These are phyloP conservation scores for Agaricus sinodeliciosus DNA, from an alignment of 768 basidiomycete genomes.

Conservation along the genomic window DNA sequence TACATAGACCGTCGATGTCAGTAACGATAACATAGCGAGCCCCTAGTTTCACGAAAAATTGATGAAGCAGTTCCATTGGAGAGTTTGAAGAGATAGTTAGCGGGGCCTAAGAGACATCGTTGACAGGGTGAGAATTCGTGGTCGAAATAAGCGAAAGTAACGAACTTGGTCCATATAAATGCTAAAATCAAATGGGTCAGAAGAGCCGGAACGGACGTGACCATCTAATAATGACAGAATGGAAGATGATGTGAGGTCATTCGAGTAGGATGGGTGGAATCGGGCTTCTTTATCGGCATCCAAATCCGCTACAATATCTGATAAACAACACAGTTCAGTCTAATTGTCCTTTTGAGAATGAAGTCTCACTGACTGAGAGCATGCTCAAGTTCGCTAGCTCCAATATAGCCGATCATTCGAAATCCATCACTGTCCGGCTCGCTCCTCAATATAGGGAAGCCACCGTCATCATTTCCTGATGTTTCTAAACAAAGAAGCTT, in stretches of 20 bases:
- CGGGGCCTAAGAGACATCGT: slow-evolving; percentile 54
- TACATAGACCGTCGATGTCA: slow-evolving; percentile 78
- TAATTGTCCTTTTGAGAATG: not conserved
- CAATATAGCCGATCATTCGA: slow-evolving; percentile 86
- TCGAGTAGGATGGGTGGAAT: slow-evolving; percentile 47
- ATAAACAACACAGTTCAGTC: not conserved
- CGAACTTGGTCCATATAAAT: slow-evolving; percentile 85
- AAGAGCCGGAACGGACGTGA: slow-evolving; percentile 17
- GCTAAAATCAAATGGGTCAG: slow-evolving; percentile 72
- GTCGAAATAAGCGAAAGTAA: not conserved
- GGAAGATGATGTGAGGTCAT: slow-evolving; percentile 45
- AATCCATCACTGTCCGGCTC: slow-evolving; percentile 38
- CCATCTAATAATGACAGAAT: slow-evolving; percentile 53
- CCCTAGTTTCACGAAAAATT: slow-evolving; percentile 91
- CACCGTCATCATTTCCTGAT: slow-evolving; percentile 65
- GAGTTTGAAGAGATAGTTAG: slow-evolving; percentile 78
- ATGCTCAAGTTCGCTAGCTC: slow-evolving; percentile 90
- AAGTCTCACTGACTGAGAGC: slow-evolving; percentile 58
- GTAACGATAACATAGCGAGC: slow-evolving; percentile 85
- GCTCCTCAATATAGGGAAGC: slow-evolving; percentile 77
- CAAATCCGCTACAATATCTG: slow-evolving; percentile 66
- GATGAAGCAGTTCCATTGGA: slow-evolving; percentile 88
- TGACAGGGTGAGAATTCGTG: slow-evolving; percentile 1
- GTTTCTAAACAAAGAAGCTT: slow-evolving; percentile 55
- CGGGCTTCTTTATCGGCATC: slow-evolving; percentile 58